A percentile compares a stretch with the other conserved stretches of the same genome.
Conservation (phyloP, 192 early-diverging fungal genomes). For the Borealophlyctis nickersoniae region DNA sequence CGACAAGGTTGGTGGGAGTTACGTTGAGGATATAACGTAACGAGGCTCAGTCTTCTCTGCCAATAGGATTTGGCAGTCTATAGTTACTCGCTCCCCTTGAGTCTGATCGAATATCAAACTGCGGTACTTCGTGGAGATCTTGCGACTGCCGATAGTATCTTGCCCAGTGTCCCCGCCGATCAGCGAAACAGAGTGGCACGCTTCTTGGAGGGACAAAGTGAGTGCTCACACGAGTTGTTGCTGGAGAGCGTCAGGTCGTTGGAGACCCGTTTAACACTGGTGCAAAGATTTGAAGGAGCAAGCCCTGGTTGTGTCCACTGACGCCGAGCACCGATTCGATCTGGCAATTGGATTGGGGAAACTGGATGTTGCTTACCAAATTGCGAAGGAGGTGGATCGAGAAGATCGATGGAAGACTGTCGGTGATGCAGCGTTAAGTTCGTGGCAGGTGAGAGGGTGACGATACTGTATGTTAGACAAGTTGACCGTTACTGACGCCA, state of each 20-base stretch:
- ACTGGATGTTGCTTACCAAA: slow-evolving; percentile 78
- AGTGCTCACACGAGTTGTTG: too few species aligned
- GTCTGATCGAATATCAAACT: slow-evolving; percentile 98
- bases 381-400: slow-evolving; percentile 79
- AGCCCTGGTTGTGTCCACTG: slow-evolving; percentile 91
- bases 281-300: slow-evolving; percentile 76
- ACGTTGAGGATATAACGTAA: too few species aligned
- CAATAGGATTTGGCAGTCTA: slow-evolving; percentile 74
- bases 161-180: slow-evolving; percentile 82
- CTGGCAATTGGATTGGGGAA: slow-evolving; percentile 82
- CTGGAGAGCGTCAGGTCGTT: too few species aligned
- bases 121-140: slow-evolving; percentile 93
- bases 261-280: too few species aligned
- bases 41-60: too few species aligned
- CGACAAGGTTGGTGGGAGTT: slow-evolving; percentile 68
- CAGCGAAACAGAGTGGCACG: slow-evolving; percentile 89
- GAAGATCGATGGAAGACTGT: slow-evolving; percentile 93
- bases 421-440: slow-evolving; percentile 80
- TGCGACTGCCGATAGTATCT: slow-evolving; percentile 70
- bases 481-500: slow-evolving; percentile 1
- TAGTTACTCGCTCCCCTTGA: slow-evolving; percentile 87
- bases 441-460: slow-evolving; percentile 67
- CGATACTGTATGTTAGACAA: neutral
- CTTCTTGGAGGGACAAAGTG: slow-evolving; percentile 87
- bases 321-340: slow-evolving; percentile 95